Percentiles rank a stretch among this genome's conserved stretches.
phyloP scores from a whole-genome alignment of 352 stramenopile genomes.

The Phytophthora palmivora region DNA sequence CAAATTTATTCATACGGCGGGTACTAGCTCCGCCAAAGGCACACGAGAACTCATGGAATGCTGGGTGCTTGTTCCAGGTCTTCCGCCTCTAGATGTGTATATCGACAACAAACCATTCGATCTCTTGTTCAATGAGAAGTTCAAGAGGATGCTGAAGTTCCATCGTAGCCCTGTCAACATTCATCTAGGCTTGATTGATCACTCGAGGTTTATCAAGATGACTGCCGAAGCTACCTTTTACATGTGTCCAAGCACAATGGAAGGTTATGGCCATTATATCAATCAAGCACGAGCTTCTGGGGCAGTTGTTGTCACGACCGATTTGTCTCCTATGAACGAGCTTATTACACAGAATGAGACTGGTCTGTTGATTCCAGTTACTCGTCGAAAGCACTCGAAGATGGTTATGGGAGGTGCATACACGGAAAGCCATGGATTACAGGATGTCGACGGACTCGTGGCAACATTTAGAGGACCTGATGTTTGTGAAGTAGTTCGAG shows the following conservation, averaged over 20 bases:
- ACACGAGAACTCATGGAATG: constrained; percentile 57
- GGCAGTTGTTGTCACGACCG: constrained; percentile 54
- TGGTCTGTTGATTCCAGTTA: constrained; percentile 24
- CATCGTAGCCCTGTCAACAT: constrained; percentile 41
- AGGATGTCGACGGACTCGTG: constrained; percentile 31
- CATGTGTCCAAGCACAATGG: constrained; percentile 58
- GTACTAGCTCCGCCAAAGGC: constrained; percentile 56
- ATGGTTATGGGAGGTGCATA: constrained; percentile 34
- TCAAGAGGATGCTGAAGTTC: constrained; percentile 20
- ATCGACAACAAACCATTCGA: constrained; percentile 33
- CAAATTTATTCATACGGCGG: constrained; percentile 61
- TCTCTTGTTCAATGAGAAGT: constrained; percentile 15
- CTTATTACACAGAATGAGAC: constrained; percentile 33
- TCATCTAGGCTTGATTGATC: constrained; percentile 28
- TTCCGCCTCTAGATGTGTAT: constrained; percentile 54
- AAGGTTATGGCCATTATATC: too few species aligned
- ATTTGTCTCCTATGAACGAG: constrained; percentile 75
- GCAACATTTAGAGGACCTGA: constrained; percentile 19
- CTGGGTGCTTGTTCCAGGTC: constrained; percentile 50
- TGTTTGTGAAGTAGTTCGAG: constrained; percentile 29
- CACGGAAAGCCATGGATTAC: constrained; percentile 31
- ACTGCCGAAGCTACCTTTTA: constrained; percentile 57
- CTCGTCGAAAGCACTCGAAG: constrained; percentile 7
- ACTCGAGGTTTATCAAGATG: constrained; percentile 46
- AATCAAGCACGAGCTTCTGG: constrained; percentile 65